Conservation (phyloP, 2,329 filamentous ascomycete genomes). For the Pyrenochaeta sp. region DNA sequence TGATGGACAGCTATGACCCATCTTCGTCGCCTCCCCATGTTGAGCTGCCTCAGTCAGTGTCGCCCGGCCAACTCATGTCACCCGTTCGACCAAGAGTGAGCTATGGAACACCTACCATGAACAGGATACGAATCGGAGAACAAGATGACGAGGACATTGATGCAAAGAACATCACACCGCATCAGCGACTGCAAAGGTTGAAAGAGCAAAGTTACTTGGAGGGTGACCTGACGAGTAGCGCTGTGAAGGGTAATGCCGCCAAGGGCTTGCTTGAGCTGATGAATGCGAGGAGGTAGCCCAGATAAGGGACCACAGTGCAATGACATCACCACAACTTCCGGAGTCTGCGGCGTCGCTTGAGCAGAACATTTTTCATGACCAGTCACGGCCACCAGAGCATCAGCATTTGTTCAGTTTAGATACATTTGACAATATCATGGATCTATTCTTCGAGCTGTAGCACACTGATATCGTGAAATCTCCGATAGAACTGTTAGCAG, state of each 20-base stretch:
- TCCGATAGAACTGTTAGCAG: no score
- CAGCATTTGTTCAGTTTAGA: no score
- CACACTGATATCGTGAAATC: no score
- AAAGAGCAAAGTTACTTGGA: constrained; percentile 39
- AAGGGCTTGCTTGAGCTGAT: constrained; percentile 62
- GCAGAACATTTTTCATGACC: no score
- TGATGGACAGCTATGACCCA: constrained; percentile 38
- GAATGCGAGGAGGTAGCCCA: constrained; percentile 17
- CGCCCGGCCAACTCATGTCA: constrained; percentile 32
- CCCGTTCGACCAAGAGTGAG: constrained; percentile 17
- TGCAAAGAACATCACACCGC: constrained; percentile 22
- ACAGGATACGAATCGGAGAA: constrained; percentile 17
- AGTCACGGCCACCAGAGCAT: no score
- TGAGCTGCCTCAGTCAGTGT: constrained; percentile 24
- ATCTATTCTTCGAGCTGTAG: no score
- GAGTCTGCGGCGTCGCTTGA: no score
- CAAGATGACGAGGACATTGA: constrained; percentile 26
- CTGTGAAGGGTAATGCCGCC: constrained; percentile 60
- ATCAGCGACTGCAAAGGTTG: constrained; percentile 34
- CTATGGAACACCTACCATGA: constrained; percentile 23
- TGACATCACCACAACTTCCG: no score
- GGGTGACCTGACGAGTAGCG: constrained; percentile 56
- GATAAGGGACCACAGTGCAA: background rate
- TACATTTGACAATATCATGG: no score
- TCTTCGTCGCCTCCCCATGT: constrained; percentile 39